Percentiles rank a stretch among this genome's conserved stretches.
Evolutionary conservation across 768 basidiomycete genomes (phyloP).

Genomic region (Inosperma sp.): DNA sequence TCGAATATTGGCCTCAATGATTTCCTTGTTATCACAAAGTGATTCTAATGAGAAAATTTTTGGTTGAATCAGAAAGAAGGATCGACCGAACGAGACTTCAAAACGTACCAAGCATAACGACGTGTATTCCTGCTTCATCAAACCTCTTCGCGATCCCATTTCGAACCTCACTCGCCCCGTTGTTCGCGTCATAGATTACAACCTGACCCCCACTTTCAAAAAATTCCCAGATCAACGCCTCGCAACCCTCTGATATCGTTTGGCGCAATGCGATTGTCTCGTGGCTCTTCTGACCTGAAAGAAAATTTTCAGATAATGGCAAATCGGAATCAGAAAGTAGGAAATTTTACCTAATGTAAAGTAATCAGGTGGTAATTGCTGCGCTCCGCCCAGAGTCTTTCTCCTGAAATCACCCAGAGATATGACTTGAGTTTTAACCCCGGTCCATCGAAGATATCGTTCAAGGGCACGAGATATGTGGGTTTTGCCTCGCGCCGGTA

Average conservation of each 20-base stretch:
- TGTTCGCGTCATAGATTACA: conserved; percentile 98
- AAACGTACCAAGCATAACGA: conserved; percentile 79
- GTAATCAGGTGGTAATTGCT: conserved; percentile 88
- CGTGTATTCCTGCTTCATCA: conserved; percentile 81
- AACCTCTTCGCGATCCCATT: conserved; percentile 79
- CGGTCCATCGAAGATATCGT: conserved; percentile 97
- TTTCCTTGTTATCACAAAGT: conserved; percentile 84
- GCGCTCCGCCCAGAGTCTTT: conserved; percentile 82
- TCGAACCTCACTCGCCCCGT: conserved; percentile 66
- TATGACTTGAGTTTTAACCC: conserved; percentile 92
- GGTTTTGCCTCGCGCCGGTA: conserved; percentile 94
- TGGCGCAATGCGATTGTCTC: conserved; percentile 77
- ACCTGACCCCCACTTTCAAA: conserved; percentile 88
- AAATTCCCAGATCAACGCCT: conserved; percentile 84
- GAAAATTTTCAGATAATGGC: neutral
- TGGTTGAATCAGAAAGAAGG: neutral
- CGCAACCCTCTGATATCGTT: conserved; percentile 76
- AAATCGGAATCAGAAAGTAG: neutral
- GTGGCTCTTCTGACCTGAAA: conserved; percentile 61
- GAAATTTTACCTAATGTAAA: conserved; percentile 66
- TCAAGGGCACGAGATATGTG: conserved; percentile 95
- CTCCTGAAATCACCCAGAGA: conserved; percentile 94
- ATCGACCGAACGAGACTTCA: neutral
- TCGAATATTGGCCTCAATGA: conserved; percentile 91
- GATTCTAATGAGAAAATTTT: conserved; percentile 53